Base-by-base conservation (phyloP, 2,329 filamentous ascomycete genomes). In the Harringtonia aguacate region DNA sequence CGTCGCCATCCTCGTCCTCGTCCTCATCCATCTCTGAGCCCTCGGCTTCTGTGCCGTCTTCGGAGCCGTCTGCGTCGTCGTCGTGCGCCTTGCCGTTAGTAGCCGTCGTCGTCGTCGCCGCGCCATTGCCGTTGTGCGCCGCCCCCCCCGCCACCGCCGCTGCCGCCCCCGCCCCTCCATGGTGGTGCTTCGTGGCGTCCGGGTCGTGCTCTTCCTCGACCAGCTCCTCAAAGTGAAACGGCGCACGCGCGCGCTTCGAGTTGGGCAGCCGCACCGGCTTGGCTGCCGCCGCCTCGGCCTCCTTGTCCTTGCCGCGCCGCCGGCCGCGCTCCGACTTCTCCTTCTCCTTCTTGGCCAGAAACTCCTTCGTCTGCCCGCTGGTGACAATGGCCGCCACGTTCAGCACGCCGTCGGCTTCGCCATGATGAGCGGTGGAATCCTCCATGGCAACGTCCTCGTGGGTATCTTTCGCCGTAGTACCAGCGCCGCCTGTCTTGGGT, bases 331-430 rank as follows among this genome's bases (percentile, higher is more conserved):
- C 79, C 6, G 72, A 70, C 69, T 86, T 89, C 56, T 89, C 84
- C 58, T 80, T 84, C 57, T 90, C 85, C 59, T 86, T 87, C 63
- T 86, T 85, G 10, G 84, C 86, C 7, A 92, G 66, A 54, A 88
- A 90, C 55, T 92, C 86, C 53, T 79, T 78, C 53, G 86, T 86
- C 60, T 87, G 84, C 28, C 86, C 86, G 53, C 79, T 84, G 1
- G 84, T 84, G 30, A 92, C 85, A 51, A 92, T 89, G 52, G 75
- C 83, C n/a, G 86, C 86, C 38, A 92, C 84, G 53, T 92, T 84
- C 4, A 92, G 68, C 9, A 89, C 84, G 21, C 86, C 86, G 46
- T 90, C 75, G 3, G 72, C 68, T 2, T 65, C 62, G 4, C 62
- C 60, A 9, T 58, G 59, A 46, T 67, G 68, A n/a, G 60, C 59